A percentile compares a stretch with the other conserved stretches of the same genome.
Evolutionary conservation across 1,284 basidiomycete species (phyloP).

Genomic region (Phenoliferia sp.): DNA sequence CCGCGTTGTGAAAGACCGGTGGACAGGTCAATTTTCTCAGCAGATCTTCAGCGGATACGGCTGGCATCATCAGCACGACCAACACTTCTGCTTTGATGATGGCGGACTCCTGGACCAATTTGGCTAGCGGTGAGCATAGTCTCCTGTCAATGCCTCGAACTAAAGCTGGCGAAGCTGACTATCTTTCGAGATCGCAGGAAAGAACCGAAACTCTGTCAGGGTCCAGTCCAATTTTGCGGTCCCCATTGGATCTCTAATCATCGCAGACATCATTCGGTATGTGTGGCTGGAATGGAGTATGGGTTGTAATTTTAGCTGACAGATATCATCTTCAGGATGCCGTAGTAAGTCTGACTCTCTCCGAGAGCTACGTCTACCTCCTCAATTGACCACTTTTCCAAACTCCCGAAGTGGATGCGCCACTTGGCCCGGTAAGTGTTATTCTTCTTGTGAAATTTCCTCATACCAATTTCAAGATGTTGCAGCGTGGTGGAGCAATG

Average conservation of each 20-base stretch:
- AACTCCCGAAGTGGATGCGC: background rate
- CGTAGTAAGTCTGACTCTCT: background rate
- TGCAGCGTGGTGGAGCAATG: constrained; percentile 8
- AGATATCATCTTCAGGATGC: too few relatives aligned
- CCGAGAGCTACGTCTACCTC: background rate
- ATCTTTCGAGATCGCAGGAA: constrained; percentile 9
- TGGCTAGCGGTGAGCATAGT: background rate
- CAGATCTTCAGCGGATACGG: constrained; percentile 1
- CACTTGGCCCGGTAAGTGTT: background rate
- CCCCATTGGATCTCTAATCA: constrained; percentile 2
- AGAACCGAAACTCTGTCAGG: constrained; percentile 5
- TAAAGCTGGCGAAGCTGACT: constrained; percentile 6
- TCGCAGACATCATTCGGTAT: background rate
- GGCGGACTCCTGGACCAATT: too few relatives aligned
- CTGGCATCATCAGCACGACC: background rate
- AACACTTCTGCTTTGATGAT: background rate
- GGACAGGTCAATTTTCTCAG: background rate
- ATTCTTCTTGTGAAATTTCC: background rate
- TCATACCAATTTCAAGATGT: constrained; percentile 10
- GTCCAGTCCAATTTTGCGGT: constrained; percentile 9
- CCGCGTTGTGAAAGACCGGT: background rate
- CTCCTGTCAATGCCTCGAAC: background rate
- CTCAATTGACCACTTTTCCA: background rate
- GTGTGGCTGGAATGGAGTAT: background rate
- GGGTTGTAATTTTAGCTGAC: too few relatives aligned